Evolutionary conservation across 1,284 basidiomycete genomes (phyloP).

Genomic region (Apiotrichum sp.): DNA sequence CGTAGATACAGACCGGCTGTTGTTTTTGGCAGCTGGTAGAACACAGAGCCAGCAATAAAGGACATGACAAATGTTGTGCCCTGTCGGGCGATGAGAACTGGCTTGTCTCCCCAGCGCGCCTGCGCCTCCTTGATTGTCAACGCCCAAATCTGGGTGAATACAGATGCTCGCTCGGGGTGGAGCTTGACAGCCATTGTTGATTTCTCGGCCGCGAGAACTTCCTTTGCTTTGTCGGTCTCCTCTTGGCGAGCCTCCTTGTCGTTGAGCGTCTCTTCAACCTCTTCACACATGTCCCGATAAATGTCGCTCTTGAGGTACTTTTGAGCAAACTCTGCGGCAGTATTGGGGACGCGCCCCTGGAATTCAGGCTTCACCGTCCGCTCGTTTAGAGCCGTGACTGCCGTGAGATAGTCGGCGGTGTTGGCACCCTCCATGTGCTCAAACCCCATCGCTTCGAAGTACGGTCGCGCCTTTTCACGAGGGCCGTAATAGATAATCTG

Average conservation of each 20-base stretch:
- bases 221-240: slow-evolving; percentile 21
- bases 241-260: slow-evolving; percentile 16
- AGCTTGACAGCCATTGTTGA: slow-evolving; percentile 9
- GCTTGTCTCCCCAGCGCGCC: slow-evolving; percentile 36
- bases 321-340: slow-evolving; percentile 54
- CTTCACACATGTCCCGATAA: slow-evolving; percentile 26
- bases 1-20: slow-evolving; percentile 62
- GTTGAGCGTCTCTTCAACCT: slow-evolving; percentile 31
- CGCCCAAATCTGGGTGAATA: slow-evolving; percentile 32
- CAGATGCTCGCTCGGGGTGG: slow-evolving; percentile 24
- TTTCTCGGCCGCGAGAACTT: slow-evolving; percentile 26
- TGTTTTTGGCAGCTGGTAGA: slow-evolving; percentile 57
- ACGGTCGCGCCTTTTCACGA: slow-evolving; percentile 61
- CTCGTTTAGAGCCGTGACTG: slow-evolving; percentile 56
- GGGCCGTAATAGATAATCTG: slow-evolving; percentile 76
- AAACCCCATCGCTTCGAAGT: slow-evolving; percentile 74
- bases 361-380: slow-evolving; percentile 54
- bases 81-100: slow-evolving; percentile 33
- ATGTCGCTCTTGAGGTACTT: slow-evolving; percentile 30
- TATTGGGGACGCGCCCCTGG: slow-evolving; percentile 53
- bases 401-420: slow-evolving; percentile 57
- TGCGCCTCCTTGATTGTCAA: slow-evolving; percentile 39
- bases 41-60: slow-evolving; percentile 62
- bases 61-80: slow-evolving; percentile 33
- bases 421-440: slow-evolving; percentile 48